Base-by-base conservation (phyloP, 1,284 basidiomycete species). In the Ceratobasidium sp. region DNA sequence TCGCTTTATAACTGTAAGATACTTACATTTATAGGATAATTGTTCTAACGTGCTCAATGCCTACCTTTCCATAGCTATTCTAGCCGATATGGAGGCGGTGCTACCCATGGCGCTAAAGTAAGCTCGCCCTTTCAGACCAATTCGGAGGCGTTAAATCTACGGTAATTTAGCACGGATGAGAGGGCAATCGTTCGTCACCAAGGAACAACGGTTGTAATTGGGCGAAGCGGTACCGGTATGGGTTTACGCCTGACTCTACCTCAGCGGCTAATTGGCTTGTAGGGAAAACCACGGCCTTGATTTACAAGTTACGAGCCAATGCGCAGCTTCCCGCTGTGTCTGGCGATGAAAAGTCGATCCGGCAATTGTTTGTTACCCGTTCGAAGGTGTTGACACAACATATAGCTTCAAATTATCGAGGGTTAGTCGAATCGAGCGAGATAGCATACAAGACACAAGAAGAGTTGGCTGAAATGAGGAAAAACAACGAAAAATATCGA, bases 331-430 rank as follows among this genome's bases (percentile, higher is more conserved):
- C 45, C 8, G 29, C 45, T 19, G 17, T 59, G 14, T 54, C 53
- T 22, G 65, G 56, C 7, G 47, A 41, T n/a, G 44, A 41, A 36
- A 0, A 84, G 87, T 57, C 69, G 6, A 53, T 56, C 2, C 56
- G 69, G 2, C 69, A 72, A 41, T 47, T 72, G 14, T 72, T 72
- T 53, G 69, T 72, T 17, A 72, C 69, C 27, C 69, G 57, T 14
- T 72, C 69, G 14, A 59, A 36, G 31, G 69, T 62, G 19, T 29
- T 72, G 19, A 72, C 69, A 31, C 44, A 62, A 19, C 69, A 72
- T 50, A 72, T 72, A 19, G 69, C 69, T 36, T 45, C 17, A 24
- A 72, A 62, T 33, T 72, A 72, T 31, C 44, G 31, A 22, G 69
- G 56, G 4, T 31, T 72, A 27, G 19, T 62, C 7, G 69, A 72